These are phyloP conservation scores for Saccharomycopsis guyanensis DNA, from an alignment of 805 yeast genomes.

Conservation along the genomic window DNA sequence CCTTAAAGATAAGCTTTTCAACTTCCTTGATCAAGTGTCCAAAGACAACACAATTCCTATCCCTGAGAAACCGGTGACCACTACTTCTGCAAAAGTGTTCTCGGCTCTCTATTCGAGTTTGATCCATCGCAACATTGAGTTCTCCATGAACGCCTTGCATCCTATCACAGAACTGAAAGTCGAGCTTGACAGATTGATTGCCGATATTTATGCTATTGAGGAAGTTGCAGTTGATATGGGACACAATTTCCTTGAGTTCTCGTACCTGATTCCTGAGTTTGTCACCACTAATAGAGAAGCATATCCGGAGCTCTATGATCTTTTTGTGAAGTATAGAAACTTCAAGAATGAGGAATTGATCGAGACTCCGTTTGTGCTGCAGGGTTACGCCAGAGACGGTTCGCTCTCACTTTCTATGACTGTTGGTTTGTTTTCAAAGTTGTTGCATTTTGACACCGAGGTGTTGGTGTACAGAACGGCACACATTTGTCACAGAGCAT, in stretches of 20 bases:
- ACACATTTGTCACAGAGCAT: constrained; percentile 62
- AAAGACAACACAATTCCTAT: not conserved
- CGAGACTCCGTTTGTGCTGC: constrained; percentile 46
- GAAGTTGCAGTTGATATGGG: constrained; percentile 42
- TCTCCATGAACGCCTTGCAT: constrained; percentile 9
- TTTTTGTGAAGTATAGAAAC: constrained; percentile 55
- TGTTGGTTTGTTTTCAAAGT: constrained; percentile 31
- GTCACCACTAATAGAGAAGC: constrained; percentile 43
- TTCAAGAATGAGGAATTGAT: constrained; percentile 39
- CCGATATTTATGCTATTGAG: constrained; percentile 8
- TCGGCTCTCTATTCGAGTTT: constrained; percentile 10
- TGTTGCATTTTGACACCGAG: constrained; percentile 6
- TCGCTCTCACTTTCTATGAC: constrained; percentile 55
- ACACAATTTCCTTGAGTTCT: constrained; percentile 48
- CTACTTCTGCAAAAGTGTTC: constrained; percentile 4
- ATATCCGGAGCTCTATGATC: constrained; percentile 54
- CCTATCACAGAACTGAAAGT: constrained; percentile 1
- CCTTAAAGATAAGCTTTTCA: constrained; percentile 23
- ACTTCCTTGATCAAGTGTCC: constrained; percentile 10
- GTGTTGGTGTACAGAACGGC: constrained; percentile 47
- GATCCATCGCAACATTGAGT: constrained; percentile 15
- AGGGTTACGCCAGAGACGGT: constrained; percentile 64
- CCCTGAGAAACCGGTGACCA: not conserved
- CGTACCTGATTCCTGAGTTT: constrained; percentile 47
- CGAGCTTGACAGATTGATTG: not conserved